A percentile compares a stretch with the other conserved stretches of the same genome.
Evolutionary conservation across 306 rosid species (phyloP).

Genomic region (Malus sieversii): DNA sequence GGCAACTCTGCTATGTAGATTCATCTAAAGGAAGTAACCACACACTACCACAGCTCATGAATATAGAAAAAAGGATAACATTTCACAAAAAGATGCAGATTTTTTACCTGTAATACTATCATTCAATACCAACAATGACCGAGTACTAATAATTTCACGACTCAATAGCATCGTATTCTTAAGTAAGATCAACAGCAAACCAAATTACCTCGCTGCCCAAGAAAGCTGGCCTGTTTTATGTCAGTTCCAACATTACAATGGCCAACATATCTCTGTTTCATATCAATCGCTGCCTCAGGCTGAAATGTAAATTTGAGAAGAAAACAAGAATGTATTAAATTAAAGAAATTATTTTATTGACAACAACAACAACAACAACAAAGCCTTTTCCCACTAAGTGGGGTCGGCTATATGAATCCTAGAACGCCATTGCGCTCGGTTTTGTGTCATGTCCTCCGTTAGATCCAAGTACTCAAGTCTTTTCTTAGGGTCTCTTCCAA

Average conservation of each 20-base stretch:
- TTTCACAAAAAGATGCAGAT: not conserved
- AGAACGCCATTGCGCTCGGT: too few relatives aligned
- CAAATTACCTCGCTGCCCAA: slow-evolving; percentile 80
- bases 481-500: too few relatives aligned
- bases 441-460: too few relatives aligned
- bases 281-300: slow-evolving; percentile 81
- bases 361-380: too few relatives aligned
- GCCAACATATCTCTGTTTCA: slow-evolving; percentile 89
- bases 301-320: slow-evolving; percentile 32
- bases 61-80: not conserved
- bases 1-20: not conserved
- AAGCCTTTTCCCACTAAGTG: too few relatives aligned
- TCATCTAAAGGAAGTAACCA: not conserved
- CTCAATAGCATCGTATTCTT: not conserved
- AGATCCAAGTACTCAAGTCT: too few relatives aligned
- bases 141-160: not conserved
- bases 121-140: not conserved
- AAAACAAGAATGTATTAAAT: not conserved
- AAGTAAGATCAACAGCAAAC: not conserved
- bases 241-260: slow-evolving; percentile 96
- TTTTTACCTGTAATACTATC: not conserved
- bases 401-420: too few relatives aligned
- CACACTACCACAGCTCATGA: not conserved
- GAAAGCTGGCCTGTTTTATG: slow-evolving; percentile 94
- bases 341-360: not conserved